Base-by-base conservation (phyloP, 2,329 filamentous ascomycete species). In the Paradendryphiella salina region DNA sequence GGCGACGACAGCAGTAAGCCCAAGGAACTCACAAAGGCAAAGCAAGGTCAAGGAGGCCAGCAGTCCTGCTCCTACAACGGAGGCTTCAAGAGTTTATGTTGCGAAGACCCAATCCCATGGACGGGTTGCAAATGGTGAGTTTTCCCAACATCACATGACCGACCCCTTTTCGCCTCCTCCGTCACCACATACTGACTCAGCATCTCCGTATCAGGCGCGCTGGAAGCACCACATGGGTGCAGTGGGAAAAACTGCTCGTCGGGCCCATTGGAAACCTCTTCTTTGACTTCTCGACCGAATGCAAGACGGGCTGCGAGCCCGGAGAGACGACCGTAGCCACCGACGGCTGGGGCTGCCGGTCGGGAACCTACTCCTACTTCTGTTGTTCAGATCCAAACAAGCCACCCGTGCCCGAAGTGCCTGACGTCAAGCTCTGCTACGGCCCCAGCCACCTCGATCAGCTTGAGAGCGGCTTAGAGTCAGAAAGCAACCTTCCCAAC, bases 21-120 rank as follows among this genome's bases (percentile, higher is more conserved):
- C 37, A 40, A 40, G 37, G 37, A 40, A 40, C 37, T 40, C 23
- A 40, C 21, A 1, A 40, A 40, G 37, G 37, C 20, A 40, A 40
- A 40, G 37, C 37, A 40, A 28, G 37, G 37, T 28, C 21, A 40
- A 40, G 37, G 20, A 40, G 37, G 37, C 13, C 20, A 40, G 37
- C 37, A 40, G 28, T 29, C 21, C 37, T 40, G 37, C 37, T 40
- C 37, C 37, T 40, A 40, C 14, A 40, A 40, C 15, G 15, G 34
- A 37, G 34, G 34, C 2, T 21, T 37, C 34, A 37, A 37, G 34
- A 37, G 34, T 37, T 20, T 37, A 20, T 37, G 34, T 21, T 37
- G 34, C 15, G 17, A 37, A 21, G 34, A 37, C 17, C 34, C 15
- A 23, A 20, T 37, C 17, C 34, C 34, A 37, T 37, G 34, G 34